Evolutionary conservation across 495 filamentous ascomycete genomes (phyloP).

Genomic region (Pyrenula massariospora): DNA sequence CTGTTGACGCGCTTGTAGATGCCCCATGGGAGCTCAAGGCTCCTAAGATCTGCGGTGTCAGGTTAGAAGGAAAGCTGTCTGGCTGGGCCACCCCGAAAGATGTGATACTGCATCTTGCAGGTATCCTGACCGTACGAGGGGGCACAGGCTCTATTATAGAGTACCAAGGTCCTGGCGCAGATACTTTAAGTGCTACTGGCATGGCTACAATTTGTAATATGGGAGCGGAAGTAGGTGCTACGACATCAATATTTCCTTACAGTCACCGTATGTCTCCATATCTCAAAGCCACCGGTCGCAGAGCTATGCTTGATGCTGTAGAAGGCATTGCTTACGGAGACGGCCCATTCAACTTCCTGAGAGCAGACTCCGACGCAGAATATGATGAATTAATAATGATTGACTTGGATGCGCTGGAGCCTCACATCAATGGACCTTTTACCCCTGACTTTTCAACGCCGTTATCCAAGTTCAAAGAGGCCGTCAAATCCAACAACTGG

Average conservation of each 20-base stretch:
- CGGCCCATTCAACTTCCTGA: constrained; percentile 44
- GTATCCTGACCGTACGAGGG: constrained; percentile 82
- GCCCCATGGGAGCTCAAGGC: constrained; percentile 97
- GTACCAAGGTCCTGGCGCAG: constrained; percentile 80
- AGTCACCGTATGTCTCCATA: constrained; percentile 62
- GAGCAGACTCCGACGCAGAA: constrained; percentile 65
- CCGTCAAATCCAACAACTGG: constrained; percentile 76
- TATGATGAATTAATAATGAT: constrained; percentile 93
- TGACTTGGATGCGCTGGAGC: constrained; percentile 79
- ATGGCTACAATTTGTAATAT: constrained; percentile 93
- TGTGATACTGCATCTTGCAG: constrained; percentile 81
- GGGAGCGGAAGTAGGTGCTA: constrained; percentile 89
- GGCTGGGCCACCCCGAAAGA: constrained; percentile 95
- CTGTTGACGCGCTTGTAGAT: constrained; percentile 91
- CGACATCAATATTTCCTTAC: constrained; percentile 88
- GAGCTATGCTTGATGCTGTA: constrained; percentile 54
- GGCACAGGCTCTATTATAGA: constrained; percentile 93
- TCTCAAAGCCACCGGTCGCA: constrained; percentile 70
- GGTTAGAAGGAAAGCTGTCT: constrained; percentile 68
- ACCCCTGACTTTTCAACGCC: constrained; percentile 92
- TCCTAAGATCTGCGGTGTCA: constrained; percentile 77
- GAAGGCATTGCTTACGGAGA: constrained; percentile 35
- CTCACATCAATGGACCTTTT: constrained; percentile 95
- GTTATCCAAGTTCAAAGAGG: constrained; percentile 73
- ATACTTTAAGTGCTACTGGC: constrained; percentile 81